A percentile compares a stretch with the other conserved stretches of the same genome.
Evolutionary conservation across 164 flowering plant species (phyloP).

Genomic region (Santalum album): DNA sequence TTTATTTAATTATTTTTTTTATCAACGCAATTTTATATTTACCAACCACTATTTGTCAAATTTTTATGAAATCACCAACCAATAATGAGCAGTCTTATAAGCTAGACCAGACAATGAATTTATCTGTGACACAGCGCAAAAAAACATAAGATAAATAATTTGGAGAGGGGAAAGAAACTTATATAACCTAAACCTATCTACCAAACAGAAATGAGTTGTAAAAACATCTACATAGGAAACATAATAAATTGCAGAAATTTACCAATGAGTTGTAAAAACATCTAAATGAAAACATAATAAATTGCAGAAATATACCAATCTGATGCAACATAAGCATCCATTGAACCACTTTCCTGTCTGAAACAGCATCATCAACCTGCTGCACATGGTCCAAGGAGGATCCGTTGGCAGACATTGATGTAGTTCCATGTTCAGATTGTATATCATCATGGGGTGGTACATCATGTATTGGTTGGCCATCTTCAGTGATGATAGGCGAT

Average conservation of each 20-base stretch:
- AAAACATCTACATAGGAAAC: background rate
- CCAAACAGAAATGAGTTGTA: background rate
- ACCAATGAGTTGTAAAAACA: slow-evolving; percentile 86
- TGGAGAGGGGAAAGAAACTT: too few relatives aligned
- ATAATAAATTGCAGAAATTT: slow-evolving; percentile 6
- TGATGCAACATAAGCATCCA: slow-evolving; percentile 81
- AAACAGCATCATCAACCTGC: slow-evolving; percentile 11
- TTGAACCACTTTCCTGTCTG: slow-evolving; percentile 43
- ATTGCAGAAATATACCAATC: slow-evolving; percentile 44
- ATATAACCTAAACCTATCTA: too few relatives aligned
- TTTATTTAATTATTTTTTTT: too few relatives aligned
- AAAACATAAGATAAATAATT: too few relatives aligned
- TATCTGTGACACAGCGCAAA: too few relatives aligned
- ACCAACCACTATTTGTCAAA: too few relatives aligned
- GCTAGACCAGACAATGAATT: too few relatives aligned
- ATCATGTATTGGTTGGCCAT: slow-evolving; percentile 48
- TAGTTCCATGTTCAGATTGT: slow-evolving; percentile 6
- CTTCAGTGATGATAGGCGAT: slow-evolving; percentile 49
- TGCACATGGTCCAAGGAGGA: slow-evolving; percentile 5
- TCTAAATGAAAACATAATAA: too few relatives aligned
- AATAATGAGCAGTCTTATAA: too few relatives aligned
- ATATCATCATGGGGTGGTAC: slow-evolving; percentile 10
- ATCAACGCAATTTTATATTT: too few relatives aligned
- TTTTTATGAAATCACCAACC: too few relatives aligned
- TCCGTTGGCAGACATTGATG: slow-evolving; percentile 2